Conservation (phyloP, 495 filamentous ascomycete genomes). For the Pseudoneurospora amorphoporcata region DNA sequence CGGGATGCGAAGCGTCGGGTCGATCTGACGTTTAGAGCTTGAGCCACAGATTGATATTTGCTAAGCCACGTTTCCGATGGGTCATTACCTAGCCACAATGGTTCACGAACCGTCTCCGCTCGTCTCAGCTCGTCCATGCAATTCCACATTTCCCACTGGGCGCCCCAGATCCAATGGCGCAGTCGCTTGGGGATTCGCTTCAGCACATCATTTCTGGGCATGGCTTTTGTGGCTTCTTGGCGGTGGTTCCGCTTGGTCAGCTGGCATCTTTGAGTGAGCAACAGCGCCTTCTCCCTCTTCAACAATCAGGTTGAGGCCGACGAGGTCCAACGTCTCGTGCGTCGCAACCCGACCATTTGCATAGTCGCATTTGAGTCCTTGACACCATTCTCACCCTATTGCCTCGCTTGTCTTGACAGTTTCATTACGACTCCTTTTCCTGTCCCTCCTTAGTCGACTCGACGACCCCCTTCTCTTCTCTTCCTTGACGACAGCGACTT, state of each 20-base stretch:
- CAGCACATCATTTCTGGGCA: not conserved
- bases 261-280: not conserved
- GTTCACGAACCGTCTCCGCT: not conserved
- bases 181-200: not conserved
- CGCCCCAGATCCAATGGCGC: not conserved
- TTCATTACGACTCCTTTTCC: not conserved
- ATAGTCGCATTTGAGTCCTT: not conserved
- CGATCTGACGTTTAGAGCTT: not conserved
- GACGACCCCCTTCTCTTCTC: not conserved
- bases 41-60: not conserved
- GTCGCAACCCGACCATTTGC: not conserved
- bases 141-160: not conserved
- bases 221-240: not conserved
- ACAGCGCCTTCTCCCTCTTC: not conserved
- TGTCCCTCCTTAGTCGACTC: not conserved
- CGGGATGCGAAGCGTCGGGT: not conserved
- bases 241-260: not conserved
- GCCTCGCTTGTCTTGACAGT: constrained; percentile 1
- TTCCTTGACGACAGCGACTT: not conserved
- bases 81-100: not conserved
- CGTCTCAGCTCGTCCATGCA: not conserved
- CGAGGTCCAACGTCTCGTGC: not conserved
- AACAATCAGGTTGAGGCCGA: not conserved
- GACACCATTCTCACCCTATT: not conserved
- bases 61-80: not conserved